Base-by-base conservation (phyloP, 2,329 filamentous ascomycete species). In the Aspergillus brunneoviolaceus region DNA sequence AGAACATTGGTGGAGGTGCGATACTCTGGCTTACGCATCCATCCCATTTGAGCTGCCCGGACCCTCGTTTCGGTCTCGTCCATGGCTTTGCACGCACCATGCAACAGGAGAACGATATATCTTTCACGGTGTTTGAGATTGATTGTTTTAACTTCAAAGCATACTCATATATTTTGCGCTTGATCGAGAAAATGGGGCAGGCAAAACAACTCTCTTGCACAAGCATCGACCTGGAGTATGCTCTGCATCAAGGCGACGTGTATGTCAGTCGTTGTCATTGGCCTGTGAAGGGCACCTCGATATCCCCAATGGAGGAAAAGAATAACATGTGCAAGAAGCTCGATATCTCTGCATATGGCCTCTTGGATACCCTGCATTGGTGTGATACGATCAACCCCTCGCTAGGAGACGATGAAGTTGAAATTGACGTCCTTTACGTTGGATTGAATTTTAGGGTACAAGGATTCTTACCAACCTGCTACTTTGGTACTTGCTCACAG, bases 341-440 rank as follows among this genome's bases (percentile, higher is more conserved):
- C 2, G 33, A 35, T 35, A 35, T 35, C 1, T 16, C 33, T 16
- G 10, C 33, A 35, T 35, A 35, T 5, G 33, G 33, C 2, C 14
- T 35, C 4, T 4, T 35, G 33, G 33, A 35, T 16, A 12, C 33
- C 2, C 11, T 35, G 33, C 10, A 16, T 35, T 35, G 33, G 33
- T 35, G 11, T 5, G 33, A 35, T 35, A 35, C 33, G 33, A 4
- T 2, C 11, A 11, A 12, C 14, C 33, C 33, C 33, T 35, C 16
- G 19, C 21, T 66, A 4, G 27, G 19, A 6, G 52, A 61, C 2
- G 62, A 70, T 19, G 58, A 72, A 2, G 62, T 77, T 29, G 73
- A 76, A 19, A 64, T 78, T 27, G 67, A 74, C 29, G 67, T 74
- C 55, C 73, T 76, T 49, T 73, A 73, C 11, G 63, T 67, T 1